phyloP scores from a whole-genome alignment of 2,329 filamentous ascomycete genomes.

The Massarina eburnea region DNA sequence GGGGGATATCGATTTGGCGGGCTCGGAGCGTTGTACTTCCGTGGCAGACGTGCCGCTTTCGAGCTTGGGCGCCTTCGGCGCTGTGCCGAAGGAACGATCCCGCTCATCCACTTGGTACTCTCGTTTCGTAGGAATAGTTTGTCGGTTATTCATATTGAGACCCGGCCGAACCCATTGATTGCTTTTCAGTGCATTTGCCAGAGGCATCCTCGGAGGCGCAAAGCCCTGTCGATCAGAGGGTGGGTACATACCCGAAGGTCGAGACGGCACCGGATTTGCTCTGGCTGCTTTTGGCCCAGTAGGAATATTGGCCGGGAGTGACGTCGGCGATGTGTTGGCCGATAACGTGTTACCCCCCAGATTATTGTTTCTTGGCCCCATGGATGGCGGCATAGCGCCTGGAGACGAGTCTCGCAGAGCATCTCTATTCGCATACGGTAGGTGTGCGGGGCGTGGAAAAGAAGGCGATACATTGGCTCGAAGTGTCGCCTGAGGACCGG shows the following conservation, averaged over 20 bases:
- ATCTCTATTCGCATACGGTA: constrained; percentile 28
- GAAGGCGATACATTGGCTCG: constrained; percentile 37
- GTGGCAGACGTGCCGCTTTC: constrained; percentile 21
- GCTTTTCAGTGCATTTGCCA: constrained; percentile 37
- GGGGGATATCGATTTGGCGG: constrained; percentile 27
- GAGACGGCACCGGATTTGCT: constrained; percentile 26
- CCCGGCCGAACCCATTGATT: constrained; percentile 49
- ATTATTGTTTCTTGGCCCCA: constrained; percentile 26
- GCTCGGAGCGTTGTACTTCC: constrained; percentile 22
- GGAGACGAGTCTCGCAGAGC: constrained; percentile 27
- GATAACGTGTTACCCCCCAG: constrained; percentile 18
- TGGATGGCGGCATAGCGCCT: constrained; percentile 21
- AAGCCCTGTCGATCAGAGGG: constrained; percentile 32
- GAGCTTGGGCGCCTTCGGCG: constrained; percentile 38
- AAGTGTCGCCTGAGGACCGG: constrained; percentile 35
- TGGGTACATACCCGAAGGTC: constrained; percentile 35
- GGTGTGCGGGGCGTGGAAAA: constrained; percentile 30
- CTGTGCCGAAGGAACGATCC: constrained; percentile 34
- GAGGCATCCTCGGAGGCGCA: constrained; percentile 31
- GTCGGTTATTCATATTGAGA: constrained; percentile 31
- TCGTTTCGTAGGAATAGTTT: constrained; percentile 48
- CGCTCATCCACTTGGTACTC: constrained; percentile 49
- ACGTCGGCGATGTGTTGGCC: constrained; percentile 40
- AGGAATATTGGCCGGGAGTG: constrained; percentile 39
- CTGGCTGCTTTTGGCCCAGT: constrained; percentile 45